These are phyloP conservation scores for Clarireedia hainanense DNA, from an alignment of 2,329 filamentous ascomycete species.

Conservation along the genomic window DNA sequence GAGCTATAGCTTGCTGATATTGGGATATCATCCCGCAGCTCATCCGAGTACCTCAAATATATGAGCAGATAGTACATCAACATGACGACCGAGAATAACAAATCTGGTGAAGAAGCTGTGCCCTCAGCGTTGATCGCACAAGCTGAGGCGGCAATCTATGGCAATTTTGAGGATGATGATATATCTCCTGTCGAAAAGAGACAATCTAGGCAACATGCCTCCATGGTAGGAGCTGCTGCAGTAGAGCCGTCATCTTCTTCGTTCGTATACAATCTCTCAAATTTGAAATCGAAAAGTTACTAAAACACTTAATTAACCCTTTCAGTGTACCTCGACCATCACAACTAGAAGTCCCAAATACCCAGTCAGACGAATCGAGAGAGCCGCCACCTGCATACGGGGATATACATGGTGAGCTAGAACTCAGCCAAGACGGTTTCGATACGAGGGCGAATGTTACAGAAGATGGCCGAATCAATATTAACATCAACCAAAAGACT, in stretches of 20 bases:
- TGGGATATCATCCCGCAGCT: background rate
- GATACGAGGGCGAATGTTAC: slow-evolving; percentile 52
- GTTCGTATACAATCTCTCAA: background rate
- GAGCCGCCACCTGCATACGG: slow-evolving; percentile 49
- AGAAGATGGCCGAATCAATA: slow-evolving; percentile 72
- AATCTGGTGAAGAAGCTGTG: slow-evolving; percentile 9
- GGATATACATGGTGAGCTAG: slow-evolving; percentile 45
- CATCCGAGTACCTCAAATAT: background rate
- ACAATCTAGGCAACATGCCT: background rate
- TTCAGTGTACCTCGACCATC: background rate
- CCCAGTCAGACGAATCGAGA: slow-evolving; percentile 8
- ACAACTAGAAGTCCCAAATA: slow-evolving; percentile 18
- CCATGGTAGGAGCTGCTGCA: background rate
- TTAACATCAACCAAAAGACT: slow-evolving; percentile 68
- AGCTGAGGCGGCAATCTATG: slow-evolving; percentile 27
- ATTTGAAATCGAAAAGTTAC: background rate
- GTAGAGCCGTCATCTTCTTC: background rate
- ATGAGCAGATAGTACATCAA: background rate
- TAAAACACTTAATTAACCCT: background rate
- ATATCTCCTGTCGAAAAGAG: slow-evolving; percentile 6
- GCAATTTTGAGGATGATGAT: slow-evolving; percentile 18
- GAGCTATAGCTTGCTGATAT: background rate
- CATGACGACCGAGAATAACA: slow-evolving; percentile 7
- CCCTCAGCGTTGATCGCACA: slow-evolving; percentile 25
- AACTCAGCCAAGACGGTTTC: slow-evolving; percentile 55